phyloP scores from a whole-genome alignment of 2,329 filamentous ascomycete genomes.

The Aschersonia sp. region DNA sequence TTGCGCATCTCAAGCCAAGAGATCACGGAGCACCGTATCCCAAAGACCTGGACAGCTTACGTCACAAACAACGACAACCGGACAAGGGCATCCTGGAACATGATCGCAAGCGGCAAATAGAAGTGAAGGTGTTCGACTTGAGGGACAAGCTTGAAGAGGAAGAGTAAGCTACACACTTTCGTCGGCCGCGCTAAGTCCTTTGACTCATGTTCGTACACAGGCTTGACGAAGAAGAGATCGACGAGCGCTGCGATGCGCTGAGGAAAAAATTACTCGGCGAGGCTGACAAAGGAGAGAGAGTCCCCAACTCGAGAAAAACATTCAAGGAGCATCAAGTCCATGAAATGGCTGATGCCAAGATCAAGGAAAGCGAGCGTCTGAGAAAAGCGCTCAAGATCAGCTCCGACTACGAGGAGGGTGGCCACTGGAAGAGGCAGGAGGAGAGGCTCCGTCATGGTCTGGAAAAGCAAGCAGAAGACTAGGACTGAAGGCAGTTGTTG shows the following conservation, averaged over 20 bases:
- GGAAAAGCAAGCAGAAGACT: conserved; percentile 21
- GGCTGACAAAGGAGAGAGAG: conserved; percentile 17
- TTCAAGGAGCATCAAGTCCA: conserved; percentile 92
- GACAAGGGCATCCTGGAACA: conserved; percentile 91
- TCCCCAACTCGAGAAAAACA: conserved; percentile 26
- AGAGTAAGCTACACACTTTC: conserved; percentile 36
- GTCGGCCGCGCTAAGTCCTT: neutral
- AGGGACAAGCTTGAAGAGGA: conserved; percentile 86
- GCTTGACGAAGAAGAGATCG: conserved; percentile 81
- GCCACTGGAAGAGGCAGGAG: conserved; percentile 75
- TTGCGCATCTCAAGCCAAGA: conserved; percentile 74
- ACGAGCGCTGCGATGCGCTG: conserved; percentile 36
- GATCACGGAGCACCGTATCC: conserved; percentile 68
- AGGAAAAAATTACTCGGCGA: conserved; percentile 25
- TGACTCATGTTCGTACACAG: conserved; percentile 23
- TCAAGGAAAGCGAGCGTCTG: conserved; percentile 82
- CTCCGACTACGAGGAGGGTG: conserved; percentile 71
- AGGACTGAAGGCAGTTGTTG: neutral
- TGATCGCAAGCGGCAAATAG: conserved; percentile 78
- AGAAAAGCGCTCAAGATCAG: conserved; percentile 76
- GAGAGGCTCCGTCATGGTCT: conserved; percentile 40
- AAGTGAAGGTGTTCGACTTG: conserved; percentile 86
- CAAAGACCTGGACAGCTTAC: conserved; percentile 51
- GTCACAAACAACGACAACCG: conserved; percentile 67
- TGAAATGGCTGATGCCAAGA: conserved; percentile 90